phyloP scores from a whole-genome alignment of 805 yeast species.

The Starmerella floricola region DNA sequence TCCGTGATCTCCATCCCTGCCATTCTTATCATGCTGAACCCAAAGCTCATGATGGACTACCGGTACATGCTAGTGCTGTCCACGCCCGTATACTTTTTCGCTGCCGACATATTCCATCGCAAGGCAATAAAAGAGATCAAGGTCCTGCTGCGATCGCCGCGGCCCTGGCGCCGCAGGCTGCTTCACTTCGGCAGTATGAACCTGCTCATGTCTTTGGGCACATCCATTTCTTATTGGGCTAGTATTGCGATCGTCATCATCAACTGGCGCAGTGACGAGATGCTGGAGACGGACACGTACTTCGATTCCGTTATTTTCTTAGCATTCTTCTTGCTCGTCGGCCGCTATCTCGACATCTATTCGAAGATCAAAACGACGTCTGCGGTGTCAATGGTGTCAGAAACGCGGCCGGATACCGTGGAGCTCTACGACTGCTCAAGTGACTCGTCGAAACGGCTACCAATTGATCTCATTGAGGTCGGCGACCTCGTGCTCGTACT shows the following conservation, averaged over 20 bases:
- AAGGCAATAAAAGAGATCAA: conserved; percentile 52
- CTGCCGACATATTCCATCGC: conserved; percentile 58
- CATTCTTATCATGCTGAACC: conserved; percentile 56
- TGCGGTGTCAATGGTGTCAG: conserved; percentile 44
- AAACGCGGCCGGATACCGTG: conserved; percentile 40
- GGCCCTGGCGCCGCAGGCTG: conserved; percentile 40
- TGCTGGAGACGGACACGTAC: conserved; percentile 40
- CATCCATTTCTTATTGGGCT: conserved; percentile 58
- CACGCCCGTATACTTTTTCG: conserved; percentile 63
- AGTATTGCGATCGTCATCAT: conserved; percentile 46
- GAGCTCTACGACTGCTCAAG: conserved; percentile 5
- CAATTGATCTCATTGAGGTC: conserved; percentile 49
- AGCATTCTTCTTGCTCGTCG: conserved; percentile 58
- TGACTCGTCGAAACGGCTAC: conserved; percentile 3
- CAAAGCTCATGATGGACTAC: conserved; percentile 41
- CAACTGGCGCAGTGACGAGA: conserved; percentile 1
- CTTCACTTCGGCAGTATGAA: conserved; percentile 71
- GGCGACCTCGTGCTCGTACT: conserved; percentile 57
- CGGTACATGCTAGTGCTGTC: conserved; percentile 45
- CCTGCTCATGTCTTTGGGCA: conserved; percentile 58
- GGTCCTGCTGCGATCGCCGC: conserved; percentile 29
- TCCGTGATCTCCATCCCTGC: conserved; percentile 39
- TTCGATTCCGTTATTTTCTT: conserved; percentile 72
- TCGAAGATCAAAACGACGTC: conserved; percentile 58
- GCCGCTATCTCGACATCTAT: conserved; percentile 53